Base-by-base conservation (phyloP, 352 stramenopile genomes). In the Pythium graminicola region DNA sequence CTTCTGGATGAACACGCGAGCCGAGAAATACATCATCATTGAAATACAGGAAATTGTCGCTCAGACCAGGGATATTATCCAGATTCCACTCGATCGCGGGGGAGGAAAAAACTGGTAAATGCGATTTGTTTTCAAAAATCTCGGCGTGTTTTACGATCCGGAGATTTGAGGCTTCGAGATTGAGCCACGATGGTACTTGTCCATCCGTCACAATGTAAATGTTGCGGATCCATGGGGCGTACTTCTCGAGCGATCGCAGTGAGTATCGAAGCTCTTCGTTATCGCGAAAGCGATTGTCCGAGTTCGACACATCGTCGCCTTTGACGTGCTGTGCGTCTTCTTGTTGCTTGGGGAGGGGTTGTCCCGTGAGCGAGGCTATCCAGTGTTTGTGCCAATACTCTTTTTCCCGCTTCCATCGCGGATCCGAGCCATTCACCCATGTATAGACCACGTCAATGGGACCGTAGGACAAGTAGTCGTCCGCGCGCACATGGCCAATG, bases 11-110 rank as follows among this genome's bases (percentile, higher is more conserved):
- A 11, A 96, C 80, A 10, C 70, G 68, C 14, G 85, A 74, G 32
- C 92, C 93, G 1, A 98, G 70, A 57, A 98, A 95, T 9, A 98
- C 92, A 65, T 98, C 93, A 63, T 98, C 93, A 62, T 98, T 98
- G 57, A 98, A 97, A 67, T 98, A 98, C 4, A 98, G 52, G 60
- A 98, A 98, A 50, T 85, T 81, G 19, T 94, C 69, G 49, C 83
- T 95, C 6, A 98, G 68, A 1, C 86, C 89, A 0, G 85, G 89
- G 52, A 98, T 97, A 52, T 88, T 89, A 65, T 98, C 93, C 9
- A 98, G 56, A 50, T 92, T 93, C 70, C 87, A 87, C 68, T 98
- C 92, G 54, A 98, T 98, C 16, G 93, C 81, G 2, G 93, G 88
- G 7, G 92, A 98, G 32, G 77, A 94, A 70, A 98, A 98, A 1